Base-by-base conservation (phyloP, 2,329 filamentous ascomycete species). In the Pseudogymnoascus sp. region DNA sequence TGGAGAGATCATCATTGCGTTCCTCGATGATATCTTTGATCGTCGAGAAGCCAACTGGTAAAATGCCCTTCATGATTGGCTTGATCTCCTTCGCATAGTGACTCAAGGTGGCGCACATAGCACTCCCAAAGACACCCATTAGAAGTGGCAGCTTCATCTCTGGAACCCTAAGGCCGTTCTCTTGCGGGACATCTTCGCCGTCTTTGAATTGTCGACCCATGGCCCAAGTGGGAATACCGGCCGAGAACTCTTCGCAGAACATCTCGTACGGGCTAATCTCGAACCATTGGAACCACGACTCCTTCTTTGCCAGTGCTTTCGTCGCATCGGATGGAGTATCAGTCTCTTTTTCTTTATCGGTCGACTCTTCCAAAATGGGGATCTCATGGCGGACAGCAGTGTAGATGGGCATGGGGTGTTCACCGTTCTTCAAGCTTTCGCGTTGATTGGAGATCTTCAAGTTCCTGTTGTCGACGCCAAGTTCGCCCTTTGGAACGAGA, bases 201-300 rank as follows among this genome's bases (percentile, higher is more conserved):
- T 84, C 80, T 35, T 89, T 78, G 74, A 97, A 99, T 63, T 83
- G 86, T 52, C 94, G 84, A 2, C 94, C 94, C 64, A 97, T 79
- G 5, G 92, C 90, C 92, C 93, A 99, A 0, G 91, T 96, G 0
- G 94, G 94, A 64, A 99, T 97, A 2, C 94, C 93, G 2, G 93
- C 92, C 23, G 83, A 83, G 60, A 96, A 87, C 71, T 97, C 93
- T 74, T 97, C 93, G 68, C 92, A 96, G 74, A 94, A 97, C 72
- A 97, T 88, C 73, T 97, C 93, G 71, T 95, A 97, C 0, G 93
- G 93, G 0, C 91, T 95, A 69, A 93, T 89, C 71, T 99, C 94
- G 68, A 94, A 97, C 93, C 94, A 97, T 70, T 99, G 93, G 69
- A 97, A 99, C 90, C 92, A 97, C 2, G 91, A 82, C 70, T 95